Percentiles rank a stretch among this genome's conserved stretches.
Conservation (phyloP, 106 monocot genomes). For the Chionographis japonica region DNA sequence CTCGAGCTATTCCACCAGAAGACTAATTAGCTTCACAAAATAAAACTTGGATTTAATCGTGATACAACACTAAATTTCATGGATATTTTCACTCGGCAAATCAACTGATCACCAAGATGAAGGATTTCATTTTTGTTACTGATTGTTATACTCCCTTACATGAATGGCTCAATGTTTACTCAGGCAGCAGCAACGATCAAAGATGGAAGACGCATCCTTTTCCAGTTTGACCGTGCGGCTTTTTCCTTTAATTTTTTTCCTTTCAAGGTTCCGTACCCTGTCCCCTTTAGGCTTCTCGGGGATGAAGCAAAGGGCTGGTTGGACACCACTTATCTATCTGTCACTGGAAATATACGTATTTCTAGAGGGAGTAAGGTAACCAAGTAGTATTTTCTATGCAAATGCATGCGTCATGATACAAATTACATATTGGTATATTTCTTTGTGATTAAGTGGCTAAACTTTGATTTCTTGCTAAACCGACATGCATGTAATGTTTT, state of each 20-base stretch:
- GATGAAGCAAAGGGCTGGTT: slow-evolving; percentile 99
- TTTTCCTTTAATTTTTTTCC: slow-evolving; percentile 94
- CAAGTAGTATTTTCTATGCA: background rate
- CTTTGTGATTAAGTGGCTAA: background rate
- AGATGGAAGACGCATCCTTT: slow-evolving; percentile 78
- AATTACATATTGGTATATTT: background rate
- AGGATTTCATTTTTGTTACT: background rate
- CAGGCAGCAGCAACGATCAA: slow-evolving; percentile 84
- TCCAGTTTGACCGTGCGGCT: slow-evolving; percentile 87
- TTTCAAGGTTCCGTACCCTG: slow-evolving; percentile 96
- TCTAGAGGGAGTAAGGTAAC: slow-evolving; percentile 93
- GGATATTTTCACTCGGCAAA: too few relatives aligned
- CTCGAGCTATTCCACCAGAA: too few relatives aligned
- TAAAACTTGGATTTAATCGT: too few relatives aligned
- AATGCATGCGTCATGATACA: background rate
- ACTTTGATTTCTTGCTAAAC: background rate
- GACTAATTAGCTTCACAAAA: too few relatives aligned
- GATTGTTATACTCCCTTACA: background rate
- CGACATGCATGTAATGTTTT: background rate
- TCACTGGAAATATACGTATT: slow-evolving; percentile 80
- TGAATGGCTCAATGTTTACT: background rate
- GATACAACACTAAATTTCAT: too few relatives aligned
- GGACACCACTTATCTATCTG: slow-evolving; percentile 92
- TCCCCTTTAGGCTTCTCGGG: slow-evolving; percentile 90
- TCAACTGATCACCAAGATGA: too few relatives aligned